Conservation (phyloP, 2,329 filamentous ascomycete genomes). For the Pseudohalonectria lignicola region DNA sequence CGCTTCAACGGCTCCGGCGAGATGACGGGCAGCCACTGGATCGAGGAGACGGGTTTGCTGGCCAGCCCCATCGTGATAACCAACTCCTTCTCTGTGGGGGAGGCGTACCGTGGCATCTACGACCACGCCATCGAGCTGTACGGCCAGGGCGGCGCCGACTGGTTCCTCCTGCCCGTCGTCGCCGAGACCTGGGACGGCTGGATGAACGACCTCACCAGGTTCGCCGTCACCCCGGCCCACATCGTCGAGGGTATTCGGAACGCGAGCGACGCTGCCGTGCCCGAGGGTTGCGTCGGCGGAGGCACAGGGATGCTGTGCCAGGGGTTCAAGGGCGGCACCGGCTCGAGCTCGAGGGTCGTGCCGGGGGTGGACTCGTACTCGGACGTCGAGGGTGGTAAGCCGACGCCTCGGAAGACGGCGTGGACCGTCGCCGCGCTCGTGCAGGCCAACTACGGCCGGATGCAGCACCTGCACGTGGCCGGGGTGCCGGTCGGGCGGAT, state of each 20-base stretch:
- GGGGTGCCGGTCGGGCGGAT: slow-evolving; percentile 52
- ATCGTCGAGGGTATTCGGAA: slow-evolving; percentile 40
- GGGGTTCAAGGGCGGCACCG: slow-evolving; percentile 56
- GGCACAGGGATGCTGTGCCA: slow-evolving; percentile 61
- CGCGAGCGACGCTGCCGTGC: slow-evolving; percentile 37
- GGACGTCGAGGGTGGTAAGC: slow-evolving; percentile 12
- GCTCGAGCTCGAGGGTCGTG: slow-evolving; percentile 48
- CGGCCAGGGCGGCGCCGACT: slow-evolving; percentile 26
- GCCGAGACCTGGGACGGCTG: slow-evolving; percentile 54
- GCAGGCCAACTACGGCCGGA: slow-evolving; percentile 54
- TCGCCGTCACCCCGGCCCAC: slow-evolving; percentile 42
- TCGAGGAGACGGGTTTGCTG: slow-evolving; percentile 49
- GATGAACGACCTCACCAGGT: slow-evolving; percentile 44
- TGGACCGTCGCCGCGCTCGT: slow-evolving; percentile 53
- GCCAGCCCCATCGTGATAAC: slow-evolving; percentile 50
- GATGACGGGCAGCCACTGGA: slow-evolving; percentile 50
- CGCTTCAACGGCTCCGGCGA: slow-evolving; percentile 55
- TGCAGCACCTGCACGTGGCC: slow-evolving; percentile 43
- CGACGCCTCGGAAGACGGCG: slow-evolving; percentile 18
- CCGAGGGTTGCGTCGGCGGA: slow-evolving; percentile 53
- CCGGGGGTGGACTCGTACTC: slow-evolving; percentile 24
- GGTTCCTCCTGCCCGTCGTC: slow-evolving; percentile 47
- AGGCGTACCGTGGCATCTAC: slow-evolving; percentile 46
- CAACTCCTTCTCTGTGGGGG: slow-evolving; percentile 45
- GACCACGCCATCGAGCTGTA: slow-evolving; percentile 40